Percentiles rank a stretch among this genome's conserved stretches.
phyloP scores from a whole-genome alignment of 441 rosid species.

The Mallotus repandus region DNA sequence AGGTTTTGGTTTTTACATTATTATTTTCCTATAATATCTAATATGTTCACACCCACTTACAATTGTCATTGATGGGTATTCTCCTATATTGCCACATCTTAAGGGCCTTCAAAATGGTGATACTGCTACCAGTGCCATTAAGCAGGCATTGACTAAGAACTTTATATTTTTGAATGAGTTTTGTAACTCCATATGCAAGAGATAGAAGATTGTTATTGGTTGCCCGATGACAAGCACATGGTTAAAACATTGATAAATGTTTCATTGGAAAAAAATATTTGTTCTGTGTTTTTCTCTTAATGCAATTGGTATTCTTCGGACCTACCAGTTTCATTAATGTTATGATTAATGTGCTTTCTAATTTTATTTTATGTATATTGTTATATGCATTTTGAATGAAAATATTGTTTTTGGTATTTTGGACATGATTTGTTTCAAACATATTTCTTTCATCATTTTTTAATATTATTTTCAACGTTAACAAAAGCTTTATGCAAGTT shows the following conservation, averaged over 20 bases:
- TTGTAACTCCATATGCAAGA: conserved; percentile 7
- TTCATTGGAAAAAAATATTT: not conserved
- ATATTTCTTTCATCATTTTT: not conserved
- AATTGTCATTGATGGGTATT: conserved; percentile 97
- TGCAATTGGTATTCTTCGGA: too few relatives aligned
- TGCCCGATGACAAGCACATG: conserved; percentile 8
- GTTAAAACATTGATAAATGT: conserved; percentile 3
- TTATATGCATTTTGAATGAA: too few relatives aligned
- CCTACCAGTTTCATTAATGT: too few relatives aligned
- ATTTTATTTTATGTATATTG: too few relatives aligned
- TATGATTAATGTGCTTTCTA: too few relatives aligned
- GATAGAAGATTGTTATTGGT: conserved; percentile 1
- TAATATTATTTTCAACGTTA: too few relatives aligned
- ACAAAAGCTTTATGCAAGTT: not conserved
- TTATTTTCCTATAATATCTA: conserved; percentile 63
- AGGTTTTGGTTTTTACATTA: conserved; percentile 5
- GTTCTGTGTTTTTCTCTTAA: too few relatives aligned
- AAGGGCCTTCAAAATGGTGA: conserved; percentile 99
- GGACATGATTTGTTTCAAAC: not conserved
- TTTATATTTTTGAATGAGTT: conserved; percentile 21
- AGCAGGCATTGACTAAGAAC: conserved; percentile 57
- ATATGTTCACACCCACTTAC: conserved; percentile 89
- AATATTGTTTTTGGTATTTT: not conserved
- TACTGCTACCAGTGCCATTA: conserved; percentile 97
- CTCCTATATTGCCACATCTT: conserved; percentile 94